Conservation (phyloP, 805 yeast genomes). For the Pichia cephalocereana region DNA sequence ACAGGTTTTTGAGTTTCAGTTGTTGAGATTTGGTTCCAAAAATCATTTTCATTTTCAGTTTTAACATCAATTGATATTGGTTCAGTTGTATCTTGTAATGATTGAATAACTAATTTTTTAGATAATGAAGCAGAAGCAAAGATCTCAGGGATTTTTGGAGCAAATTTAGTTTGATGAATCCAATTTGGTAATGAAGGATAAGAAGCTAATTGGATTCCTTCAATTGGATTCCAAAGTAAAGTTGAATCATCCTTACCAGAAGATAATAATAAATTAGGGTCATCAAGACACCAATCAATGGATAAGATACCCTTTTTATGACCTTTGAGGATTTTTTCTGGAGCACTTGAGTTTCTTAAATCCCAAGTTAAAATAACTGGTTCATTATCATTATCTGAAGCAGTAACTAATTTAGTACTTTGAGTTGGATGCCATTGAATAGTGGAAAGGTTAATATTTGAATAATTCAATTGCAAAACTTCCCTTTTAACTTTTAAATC, state of each 20-base stretch:
- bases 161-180: constrained; percentile 84
- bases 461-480: constrained; percentile 74
- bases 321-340: constrained; percentile 66
- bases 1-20: constrained; percentile 67
- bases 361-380: constrained; percentile 91
- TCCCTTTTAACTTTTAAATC: constrained; percentile 83
- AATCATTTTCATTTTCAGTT: constrained; percentile 55
- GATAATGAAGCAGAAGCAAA: constrained; percentile 87
- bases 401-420: constrained; percentile 81
- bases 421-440: constrained; percentile 94
- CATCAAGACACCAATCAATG: constrained; percentile 88
- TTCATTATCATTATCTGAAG: constrained; percentile 68
- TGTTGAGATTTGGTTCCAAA: constrained; percentile 72
- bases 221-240: constrained; percentile 80
- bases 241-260: constrained; percentile 89
- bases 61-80: constrained; percentile 35
- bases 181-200: constrained; percentile 91
- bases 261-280: constrained; percentile 70
- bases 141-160: constrained; percentile 80
- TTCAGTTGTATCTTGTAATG: constrained; percentile 78
- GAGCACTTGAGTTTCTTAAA: constrained; percentile 86
- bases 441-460: constrained; percentile 63
- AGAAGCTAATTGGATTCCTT: constrained; percentile 66
- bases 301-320: constrained; percentile 85
- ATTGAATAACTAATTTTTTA: constrained; percentile 70